Evolutionary conservation across 192 early-diverging fungal genomes (phyloP).

Genomic region (Rhizophagus clarus): DNA sequence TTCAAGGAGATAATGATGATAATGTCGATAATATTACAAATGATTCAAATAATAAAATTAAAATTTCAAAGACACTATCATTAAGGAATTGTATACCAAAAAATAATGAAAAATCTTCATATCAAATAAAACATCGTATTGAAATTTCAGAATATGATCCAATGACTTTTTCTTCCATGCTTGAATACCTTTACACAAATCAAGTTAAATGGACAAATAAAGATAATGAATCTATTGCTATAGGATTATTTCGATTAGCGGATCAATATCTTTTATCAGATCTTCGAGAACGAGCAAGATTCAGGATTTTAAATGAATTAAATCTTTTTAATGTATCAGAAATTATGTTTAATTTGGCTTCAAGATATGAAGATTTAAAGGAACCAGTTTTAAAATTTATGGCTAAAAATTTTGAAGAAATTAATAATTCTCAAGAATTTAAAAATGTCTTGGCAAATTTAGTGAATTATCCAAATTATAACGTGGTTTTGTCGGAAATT

Average conservation of each 20-base stretch:
- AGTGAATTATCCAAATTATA: too few species aligned
- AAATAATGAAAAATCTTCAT: too few species aligned
- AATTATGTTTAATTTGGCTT: slow-evolving; percentile 5
- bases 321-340: background rate
- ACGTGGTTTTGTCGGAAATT: too few species aligned
- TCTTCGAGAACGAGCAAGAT: slow-evolving; percentile 6
- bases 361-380: slow-evolving; percentile 2
- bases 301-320: slow-evolving; percentile 13
- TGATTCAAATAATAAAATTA: background rate
- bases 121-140: background rate
- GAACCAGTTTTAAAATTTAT: slow-evolving; percentile 14
- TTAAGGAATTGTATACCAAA: background rate
- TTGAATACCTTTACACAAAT: background rate
- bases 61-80: background rate
- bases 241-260: slow-evolving; percentile 7
- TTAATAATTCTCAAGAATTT: slow-evolving; percentile 3
- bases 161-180: background rate
- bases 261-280: slow-evolving; percentile 22
- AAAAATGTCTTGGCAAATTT: background rate
- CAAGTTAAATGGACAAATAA: background rate
- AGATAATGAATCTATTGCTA: background rate
- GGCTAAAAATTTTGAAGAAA: slow-evolving; percentile 7
- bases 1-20: background rate
- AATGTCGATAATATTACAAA: background rate
- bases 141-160: background rate